Evolutionary conservation across 331 rosid species (phyloP), one percentile per base, ranked within the genome.

Genomic region (Stylosanthes scabra): DNA sequence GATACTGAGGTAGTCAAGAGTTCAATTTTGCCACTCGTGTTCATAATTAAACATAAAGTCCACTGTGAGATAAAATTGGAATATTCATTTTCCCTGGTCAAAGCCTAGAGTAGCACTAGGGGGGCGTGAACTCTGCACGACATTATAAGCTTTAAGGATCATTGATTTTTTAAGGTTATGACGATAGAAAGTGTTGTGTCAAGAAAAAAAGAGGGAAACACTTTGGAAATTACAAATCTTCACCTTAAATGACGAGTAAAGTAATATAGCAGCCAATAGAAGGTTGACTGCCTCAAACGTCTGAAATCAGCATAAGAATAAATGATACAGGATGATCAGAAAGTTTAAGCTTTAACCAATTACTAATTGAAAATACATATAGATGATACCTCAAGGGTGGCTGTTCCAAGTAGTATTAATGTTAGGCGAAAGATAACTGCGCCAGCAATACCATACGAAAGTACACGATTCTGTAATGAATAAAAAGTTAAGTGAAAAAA

Each of bases 401-500:
- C 92, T 52, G 97, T 58, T 75, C 97, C 99, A 42, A 94, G 90
- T 55, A 91, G 86, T 81, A 94, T 94, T 57, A 91, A 9, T 10
- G 88, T 63, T 75, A 91, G 83, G 78, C 96, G 92, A 72, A 91
- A 88, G 77, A 95, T 71, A 67, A 94, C 76, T 34, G 97, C 97
- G 50, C 99, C 97, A 55, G 87, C 90, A 87, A 94, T 88, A 68
- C 99, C 97, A 67, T 89, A 94, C 34, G 97, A 88, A 78, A 94
- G 99, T 62, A 94, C 97, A 77, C 91, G 96, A 69, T 55, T 90
- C 99, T 94, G 76, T 61, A 70, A 75, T 70, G 76, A 72, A 54
- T 13, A 65, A 57, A 63, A 66, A 74, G 71, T 42, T 42, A 78
- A 74, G 63, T 16, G 63, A 34, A 75, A 75, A 73, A 73, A 74